These are phyloP conservation scores for Drechslerella coelobrocha DNA, from an alignment of 2,329 filamentous ascomycete genomes.

Conservation along the genomic window DNA sequence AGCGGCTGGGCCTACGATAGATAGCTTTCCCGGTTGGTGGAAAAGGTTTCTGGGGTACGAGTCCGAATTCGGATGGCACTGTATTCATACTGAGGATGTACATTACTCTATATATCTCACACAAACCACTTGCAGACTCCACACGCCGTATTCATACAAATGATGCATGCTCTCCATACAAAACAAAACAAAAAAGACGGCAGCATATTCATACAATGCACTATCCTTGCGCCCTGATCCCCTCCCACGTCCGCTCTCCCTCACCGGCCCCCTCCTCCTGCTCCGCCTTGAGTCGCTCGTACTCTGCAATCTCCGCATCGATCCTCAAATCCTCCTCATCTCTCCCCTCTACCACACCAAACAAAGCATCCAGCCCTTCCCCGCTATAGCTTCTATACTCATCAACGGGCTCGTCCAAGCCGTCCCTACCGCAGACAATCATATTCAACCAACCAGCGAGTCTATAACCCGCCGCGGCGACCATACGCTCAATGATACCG, in stretches of 20 bases:
- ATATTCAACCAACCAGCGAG: slow-evolving; percentile 72
- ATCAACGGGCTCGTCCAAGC: slow-evolving; percentile 20
- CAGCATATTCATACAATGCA: too few relatives aligned
- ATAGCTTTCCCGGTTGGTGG: not conserved
- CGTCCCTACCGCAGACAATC: slow-evolving; percentile 60
- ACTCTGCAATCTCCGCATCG: slow-evolving; percentile 3
- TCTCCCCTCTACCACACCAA: not conserved
- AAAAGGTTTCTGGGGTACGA: not conserved
- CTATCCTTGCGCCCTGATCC: slow-evolving; percentile 17
- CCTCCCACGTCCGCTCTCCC: slow-evolving; percentile 4
- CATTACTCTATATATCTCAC: slow-evolving; percentile 1
- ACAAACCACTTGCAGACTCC: too few relatives aligned
- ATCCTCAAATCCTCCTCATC: slow-evolving; percentile 15
- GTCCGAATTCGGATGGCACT: not conserved
- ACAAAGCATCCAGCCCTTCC: not conserved
- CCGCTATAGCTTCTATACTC: not conserved
- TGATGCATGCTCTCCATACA: too few relatives aligned
- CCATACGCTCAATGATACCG: slow-evolving; percentile 70
- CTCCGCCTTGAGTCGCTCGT: too few relatives aligned
- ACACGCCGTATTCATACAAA: too few relatives aligned
- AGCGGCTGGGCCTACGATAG: slow-evolving; percentile 31
- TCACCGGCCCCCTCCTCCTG: not conserved
- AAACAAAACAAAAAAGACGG: too few relatives aligned
- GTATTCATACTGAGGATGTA: not conserved
- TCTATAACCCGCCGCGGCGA: slow-evolving; percentile 73